Evolutionary conservation across 1,139 yeast species (phyloP), one percentile per base, ranked within the genome.

Genomic region (Waltiozyma sp.): DNA sequence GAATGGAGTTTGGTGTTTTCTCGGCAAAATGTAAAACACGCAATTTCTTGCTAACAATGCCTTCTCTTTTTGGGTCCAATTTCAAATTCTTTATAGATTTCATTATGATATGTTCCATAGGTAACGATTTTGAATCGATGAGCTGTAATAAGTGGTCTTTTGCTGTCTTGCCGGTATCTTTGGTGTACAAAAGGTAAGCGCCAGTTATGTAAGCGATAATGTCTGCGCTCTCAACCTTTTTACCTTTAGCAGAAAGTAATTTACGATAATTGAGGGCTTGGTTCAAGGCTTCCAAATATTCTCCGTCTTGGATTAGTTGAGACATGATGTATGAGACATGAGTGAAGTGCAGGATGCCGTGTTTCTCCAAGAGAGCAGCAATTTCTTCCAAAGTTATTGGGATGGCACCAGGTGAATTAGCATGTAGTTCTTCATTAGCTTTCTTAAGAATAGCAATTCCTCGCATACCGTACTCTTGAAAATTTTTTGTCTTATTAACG

Each of bases 361-460:
- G 16, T 18, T 31, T 31, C 18, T 31, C 18, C 18, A 31, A 31
- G 9, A 31, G 10, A 10, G 34, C 11, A n/a, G n/a, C 37, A 19
- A 54, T 45, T 13, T 48, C 51, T 26, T 49, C 48, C 19, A 55
- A 52, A 9, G 52, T 42, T 10, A 48, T 45, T 19, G 55, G 47
- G 3, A 52, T 16, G 33, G 43, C 44, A 5, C 40, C 43, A 28
- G 42, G 45, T 9, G 38, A 38, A 19, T 50, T 48, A 19, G 45
- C 42, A 5, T 43, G 38, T 19, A 47, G 39, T 38, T 54, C 56
- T n/a, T 28, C 19, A 9, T 42, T 43, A 8, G 57, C 47, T 24
- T 42, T 46, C 19, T 42, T 18, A 4, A 31, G 34, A n/a, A 31
- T 31, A 14, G 16, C 9, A 7, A 15, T 4, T 6, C 15, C 34